Percentiles rank a stretch among this genome's conserved stretches.
Conservation (phyloP, 768 basidiomycete genomes). For the Albatrellus ellisii region DNA sequence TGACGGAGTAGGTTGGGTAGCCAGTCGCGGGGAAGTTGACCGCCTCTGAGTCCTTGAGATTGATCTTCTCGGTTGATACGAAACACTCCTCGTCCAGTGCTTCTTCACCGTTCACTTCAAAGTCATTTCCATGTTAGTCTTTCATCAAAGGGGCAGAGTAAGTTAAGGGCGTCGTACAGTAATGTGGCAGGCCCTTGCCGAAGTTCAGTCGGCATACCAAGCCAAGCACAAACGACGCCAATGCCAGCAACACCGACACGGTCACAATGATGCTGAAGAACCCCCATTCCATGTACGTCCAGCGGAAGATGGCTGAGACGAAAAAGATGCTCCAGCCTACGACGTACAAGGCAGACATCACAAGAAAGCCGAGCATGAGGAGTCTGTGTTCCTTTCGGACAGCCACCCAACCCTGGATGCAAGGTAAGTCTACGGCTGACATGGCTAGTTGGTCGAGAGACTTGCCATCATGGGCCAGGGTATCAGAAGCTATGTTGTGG, state of each 20-base stretch:
- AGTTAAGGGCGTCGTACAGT: slow-evolving; percentile 33
- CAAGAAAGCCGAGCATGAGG: slow-evolving; percentile 51
- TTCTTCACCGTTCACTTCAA: slow-evolving; percentile 46
- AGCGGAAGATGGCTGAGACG: slow-evolving; percentile 55
- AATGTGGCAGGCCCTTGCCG: slow-evolving; percentile 56
- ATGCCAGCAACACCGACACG: slow-evolving; percentile 42
- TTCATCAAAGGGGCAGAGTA: background rate
- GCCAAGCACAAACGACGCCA: slow-evolving; percentile 45
- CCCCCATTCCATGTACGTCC: slow-evolving; percentile 60
- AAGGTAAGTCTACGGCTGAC: slow-evolving; percentile 1
- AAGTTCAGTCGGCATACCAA: slow-evolving; percentile 63
- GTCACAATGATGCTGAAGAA: slow-evolving; percentile 59
- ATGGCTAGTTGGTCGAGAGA: background rate
- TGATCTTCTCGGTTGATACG: slow-evolving; percentile 17
- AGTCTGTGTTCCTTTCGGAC: slow-evolving; percentile 51
- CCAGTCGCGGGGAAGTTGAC: slow-evolving; percentile 47
- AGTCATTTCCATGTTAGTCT: background rate
- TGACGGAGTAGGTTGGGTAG: slow-evolving; percentile 37
- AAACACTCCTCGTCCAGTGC: slow-evolving; percentile 33
- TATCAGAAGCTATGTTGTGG: slow-evolving; percentile 2
- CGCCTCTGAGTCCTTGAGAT: slow-evolving; percentile 31
- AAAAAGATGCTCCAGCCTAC: slow-evolving; percentile 66
- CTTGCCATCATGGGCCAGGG: slow-evolving; percentile 55
- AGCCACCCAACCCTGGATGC: slow-evolving; percentile 58
- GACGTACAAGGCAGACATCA: slow-evolving; percentile 46